Evolutionary conservation across 192 early-diverging fungal species (phyloP), one percentile per base, ranked within the genome.

Genomic region (Jimgerdemannia flammicorona): DNA sequence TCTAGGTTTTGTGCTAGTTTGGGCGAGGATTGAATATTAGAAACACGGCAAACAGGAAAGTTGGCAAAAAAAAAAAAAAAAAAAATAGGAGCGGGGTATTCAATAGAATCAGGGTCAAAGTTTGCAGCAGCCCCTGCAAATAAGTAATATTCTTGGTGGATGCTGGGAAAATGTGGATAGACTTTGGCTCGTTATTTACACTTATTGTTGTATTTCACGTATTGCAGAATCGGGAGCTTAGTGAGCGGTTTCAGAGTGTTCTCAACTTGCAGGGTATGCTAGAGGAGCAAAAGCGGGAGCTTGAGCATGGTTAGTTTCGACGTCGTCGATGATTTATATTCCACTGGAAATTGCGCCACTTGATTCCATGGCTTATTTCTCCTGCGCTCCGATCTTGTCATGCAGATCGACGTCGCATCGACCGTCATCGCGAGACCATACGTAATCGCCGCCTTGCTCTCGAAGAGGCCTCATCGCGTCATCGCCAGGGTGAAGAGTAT

Each of bases 401-500:
- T 18, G 18, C 66, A 85, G 84, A 81, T 63, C 84, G 77, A 8
- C 72, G 69, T 39, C 79, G 71, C 43, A 79, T 78, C 20, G 70
- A 18, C 2, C 44, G 74, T 20, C 66, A 83, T 4, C 66, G 77
- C n/a, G 77, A 78, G 69, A 75, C 78, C 20, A 76, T 80, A 72
- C 76, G 79, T 2, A 72, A 43, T n/a, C 79, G 84, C 3, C 70
- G 77, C 14, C 64, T 66, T n/a, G 79, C 81, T 17, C 64, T 85
- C 40, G 75, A 69, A 10, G 84, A 85, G n/a, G 79, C 84, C 8
- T 69, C 64, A 67, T 73, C 75, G 59, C 77, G 81, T 40, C 78
- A 75, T 39, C 79, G 75, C 59, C 79, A 78, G 29, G 81, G 78
- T 59, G 79, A 85, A 65, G 82, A 80, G 79, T 85, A 83, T 72